A percentile compares a stretch with the other conserved stretches of the same genome.
Evolutionary conservation across 768 basidiomycete species (phyloP).

Genomic region (Lentinus brumalis): DNA sequence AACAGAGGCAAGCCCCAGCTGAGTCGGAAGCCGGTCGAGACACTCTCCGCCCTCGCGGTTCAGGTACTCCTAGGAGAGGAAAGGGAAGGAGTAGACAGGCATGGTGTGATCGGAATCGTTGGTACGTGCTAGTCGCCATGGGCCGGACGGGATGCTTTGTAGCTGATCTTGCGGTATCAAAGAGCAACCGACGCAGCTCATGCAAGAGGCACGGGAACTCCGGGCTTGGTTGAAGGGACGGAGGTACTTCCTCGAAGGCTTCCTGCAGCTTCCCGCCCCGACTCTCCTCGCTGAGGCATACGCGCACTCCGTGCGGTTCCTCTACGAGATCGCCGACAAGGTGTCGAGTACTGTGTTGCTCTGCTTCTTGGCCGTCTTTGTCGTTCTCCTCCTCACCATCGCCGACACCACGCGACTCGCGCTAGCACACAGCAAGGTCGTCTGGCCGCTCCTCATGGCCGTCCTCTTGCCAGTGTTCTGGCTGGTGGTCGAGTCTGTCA

Average conservation of each 20-base stretch:
- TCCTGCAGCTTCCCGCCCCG: too few relatives aligned
- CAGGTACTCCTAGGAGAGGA: background rate
- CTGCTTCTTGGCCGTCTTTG: background rate
- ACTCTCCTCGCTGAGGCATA: too few relatives aligned
- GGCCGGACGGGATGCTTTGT: background rate
- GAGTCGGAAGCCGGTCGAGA: background rate
- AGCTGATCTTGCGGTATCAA: background rate
- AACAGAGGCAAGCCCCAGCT: background rate
- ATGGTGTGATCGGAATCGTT: background rate
- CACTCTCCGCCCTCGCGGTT: background rate
- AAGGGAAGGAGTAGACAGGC: background rate
- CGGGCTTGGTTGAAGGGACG: too few relatives aligned
- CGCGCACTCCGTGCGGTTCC: too few relatives aligned
- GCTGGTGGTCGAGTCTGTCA: background rate
- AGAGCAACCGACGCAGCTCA: background rate
- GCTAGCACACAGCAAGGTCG: background rate
- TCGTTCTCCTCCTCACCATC: background rate
- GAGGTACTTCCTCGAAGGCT: too few relatives aligned
- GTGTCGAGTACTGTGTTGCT: too few relatives aligned
- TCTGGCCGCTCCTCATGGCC: background rate
- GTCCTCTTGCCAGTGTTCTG: background rate
- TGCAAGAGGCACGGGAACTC: background rate
- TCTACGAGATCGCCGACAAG: too few relatives aligned
- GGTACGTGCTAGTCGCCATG: background rate
- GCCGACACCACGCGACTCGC: background rate